Base-by-base conservation (phyloP, 495 filamentous ascomycete species). In the Talaromyces borbonicus region DNA sequence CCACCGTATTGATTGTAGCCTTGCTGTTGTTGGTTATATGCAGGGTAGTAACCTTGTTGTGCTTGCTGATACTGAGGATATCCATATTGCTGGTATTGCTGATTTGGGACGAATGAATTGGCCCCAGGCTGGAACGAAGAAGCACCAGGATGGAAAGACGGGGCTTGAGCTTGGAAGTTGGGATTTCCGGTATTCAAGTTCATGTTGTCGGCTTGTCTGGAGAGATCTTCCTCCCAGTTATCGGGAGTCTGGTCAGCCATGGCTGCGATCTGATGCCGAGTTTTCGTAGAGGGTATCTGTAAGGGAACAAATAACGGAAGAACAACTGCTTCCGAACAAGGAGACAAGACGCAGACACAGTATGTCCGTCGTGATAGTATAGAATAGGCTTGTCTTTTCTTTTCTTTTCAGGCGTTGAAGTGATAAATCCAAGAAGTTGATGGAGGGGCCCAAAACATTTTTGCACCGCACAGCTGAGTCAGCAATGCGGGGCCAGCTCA, bases 171-270 rank as follows among this genome's bases (percentile, higher is more conserved):
- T 59, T 80, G 79, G 31, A 89, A 60, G 53, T 86, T 73, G 56
- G 85, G 82, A 51, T 81, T 74, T 63, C 90, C 80, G 7, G 82
- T 66, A 65, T 88, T 89, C 60, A 83, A 75, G 46, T 86, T 79
- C 52, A 95, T 79, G 52, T 84, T 79, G 48, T 92, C 85, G 43
- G 95, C 85, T 69, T 94, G 86, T 38, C 79, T 83, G 29, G 87
- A 80, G 59, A 88, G 81, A 49, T 94, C 92, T 54, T 98, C 87
- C 69, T 98, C 92, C 92, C 92, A 98, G 15, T 85, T 90, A 49
- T 94, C 87, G 37, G 87, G 82, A 29, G 72, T 70, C 49, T 85
- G 77, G 56, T 74, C 75, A 42, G 90, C 83, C 90, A 96, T 95
- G 52, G 58, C 80, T n/a, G n/a, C n/a, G n/a, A n/a, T n/a, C n/a